Evolutionary conservation across 2,329 filamentous ascomycete genomes (phyloP).

Genomic region (Blastomyces gilchristii): DNA sequence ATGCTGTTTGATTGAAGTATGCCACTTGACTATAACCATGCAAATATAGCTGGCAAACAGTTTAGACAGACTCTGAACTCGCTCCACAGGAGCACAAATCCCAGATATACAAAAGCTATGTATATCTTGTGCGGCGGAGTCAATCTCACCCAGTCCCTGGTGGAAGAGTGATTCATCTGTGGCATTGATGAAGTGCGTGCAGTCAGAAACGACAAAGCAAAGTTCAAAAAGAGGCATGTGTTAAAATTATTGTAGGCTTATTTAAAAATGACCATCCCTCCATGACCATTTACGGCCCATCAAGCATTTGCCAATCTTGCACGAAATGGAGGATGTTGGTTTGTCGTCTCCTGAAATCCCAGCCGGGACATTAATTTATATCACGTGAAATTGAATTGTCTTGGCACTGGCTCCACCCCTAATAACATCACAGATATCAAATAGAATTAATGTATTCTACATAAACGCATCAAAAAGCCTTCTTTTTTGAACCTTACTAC

Average conservation of each 20-base stretch:
- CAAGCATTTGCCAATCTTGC: background rate
- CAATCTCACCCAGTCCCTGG: background rate
- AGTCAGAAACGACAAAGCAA: background rate
- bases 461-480: background rate
- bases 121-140: background rate
- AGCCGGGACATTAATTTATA: too few relatives aligned
- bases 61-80: background rate
- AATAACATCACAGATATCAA: background rate
- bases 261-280: background rate
- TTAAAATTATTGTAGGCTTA: background rate
- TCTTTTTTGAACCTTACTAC: background rate
- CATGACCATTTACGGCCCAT: background rate
- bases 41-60: background rate
- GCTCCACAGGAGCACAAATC: background rate
- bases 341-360: too few relatives aligned
- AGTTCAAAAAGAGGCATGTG: background rate
- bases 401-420: too few relatives aligned
- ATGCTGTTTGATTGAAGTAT: background rate
- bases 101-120: background rate
- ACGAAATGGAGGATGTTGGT: background rate
- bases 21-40: background rate
- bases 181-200: background rate
- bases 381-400: too few relatives aligned
- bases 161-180: background rate
- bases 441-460: background rate